These are phyloP conservation scores for Triticum turgidum DNA, from an alignment of 176 grass and related monocot species.

Conservation along the genomic window DNA sequence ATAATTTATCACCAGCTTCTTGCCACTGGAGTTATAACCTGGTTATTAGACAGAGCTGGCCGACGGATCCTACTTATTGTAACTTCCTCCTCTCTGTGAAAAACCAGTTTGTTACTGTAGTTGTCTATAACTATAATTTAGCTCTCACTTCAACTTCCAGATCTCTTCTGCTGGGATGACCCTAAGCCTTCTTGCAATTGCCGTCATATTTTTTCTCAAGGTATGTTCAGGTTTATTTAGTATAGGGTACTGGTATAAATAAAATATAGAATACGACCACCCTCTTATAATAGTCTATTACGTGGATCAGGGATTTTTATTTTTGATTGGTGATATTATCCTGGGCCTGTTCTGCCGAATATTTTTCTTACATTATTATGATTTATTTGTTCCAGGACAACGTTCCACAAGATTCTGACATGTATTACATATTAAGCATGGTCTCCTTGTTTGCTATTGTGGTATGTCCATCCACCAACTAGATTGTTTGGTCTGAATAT, in stretches of 20 bases:
- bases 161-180: constrained; percentile 77
- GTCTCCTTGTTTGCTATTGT: constrained; percentile 74
- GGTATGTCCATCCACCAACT: constrained; percentile 45
- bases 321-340: not conserved
- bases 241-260: not conserved
- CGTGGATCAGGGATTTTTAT: too few relatives aligned
- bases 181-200: constrained; percentile 75
- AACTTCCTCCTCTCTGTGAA: constrained; percentile 22
- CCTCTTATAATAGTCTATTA: too few relatives aligned
- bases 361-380: constrained; percentile 4
- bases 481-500: constrained; percentile 13
- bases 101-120: not conserved
- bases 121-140: constrained; percentile 13
- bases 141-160: constrained; percentile 46
- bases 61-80: constrained; percentile 92
- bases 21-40: constrained; percentile 85
- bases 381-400: constrained; percentile 56
- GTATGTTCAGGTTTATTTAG: constrained; percentile 30
- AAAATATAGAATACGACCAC: not conserved
- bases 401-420: constrained; percentile 53
- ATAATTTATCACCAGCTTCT: constrained; percentile 52
- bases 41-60: constrained; percentile 90
- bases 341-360: not conserved
- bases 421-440: constrained; percentile 68
- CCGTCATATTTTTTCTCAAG: constrained; percentile 80